Evolutionary conservation across 495 filamentous ascomycete genomes (phyloP).

Genomic region (Friedmanniomyces endolithicus): DNA sequence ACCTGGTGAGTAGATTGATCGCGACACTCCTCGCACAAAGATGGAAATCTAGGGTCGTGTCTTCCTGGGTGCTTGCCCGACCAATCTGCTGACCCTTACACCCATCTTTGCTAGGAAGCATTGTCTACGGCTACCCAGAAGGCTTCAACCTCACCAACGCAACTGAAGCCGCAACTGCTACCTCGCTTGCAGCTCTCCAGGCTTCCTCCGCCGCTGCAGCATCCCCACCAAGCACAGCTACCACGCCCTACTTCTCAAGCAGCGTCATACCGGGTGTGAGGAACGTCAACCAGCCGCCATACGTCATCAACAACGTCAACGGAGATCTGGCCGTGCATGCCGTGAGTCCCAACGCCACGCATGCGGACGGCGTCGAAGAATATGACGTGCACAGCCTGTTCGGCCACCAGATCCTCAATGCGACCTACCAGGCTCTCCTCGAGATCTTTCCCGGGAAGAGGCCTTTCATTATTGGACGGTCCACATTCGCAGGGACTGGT

Average conservation of each 20-base stretch:
- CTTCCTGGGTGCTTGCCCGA: too few relatives aligned
- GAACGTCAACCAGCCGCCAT: slow-evolving; percentile 69
- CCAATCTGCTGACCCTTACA: too few relatives aligned
- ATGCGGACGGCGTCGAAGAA: slow-evolving; percentile 55
- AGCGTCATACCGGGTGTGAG: slow-evolving; percentile 57
- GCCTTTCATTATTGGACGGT: slow-evolving; percentile 77
- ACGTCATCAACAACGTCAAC: slow-evolving; percentile 68
- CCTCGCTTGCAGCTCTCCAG: slow-evolving; percentile 41
- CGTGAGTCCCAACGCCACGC: slow-evolving; percentile 65
- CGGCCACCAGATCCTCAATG: slow-evolving; percentile 65
- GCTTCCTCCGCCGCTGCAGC: slow-evolving; percentile 34
- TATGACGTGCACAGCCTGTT: slow-evolving; percentile 49
- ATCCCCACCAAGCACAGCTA: slow-evolving; percentile 30
- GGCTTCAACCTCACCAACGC: slow-evolving; percentile 57
- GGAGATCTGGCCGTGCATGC: slow-evolving; percentile 64
- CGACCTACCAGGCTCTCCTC: slow-evolving; percentile 64
- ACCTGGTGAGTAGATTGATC: too few relatives aligned
- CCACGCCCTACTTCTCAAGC: slow-evolving; percentile 44
- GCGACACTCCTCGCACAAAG: too few relatives aligned
- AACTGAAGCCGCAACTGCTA: slow-evolving; percentile 52
- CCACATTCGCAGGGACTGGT: slow-evolving; percentile 71
- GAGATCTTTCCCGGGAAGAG: slow-evolving; percentile 51
- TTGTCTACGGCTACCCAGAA: slow-evolving; percentile 50
- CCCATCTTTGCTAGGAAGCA: too few relatives aligned
- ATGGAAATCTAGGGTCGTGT: too few relatives aligned